Percentiles rank a stretch among this genome's conserved stretches.
These are phyloP conservation scores for Tremellales sp. DNA, from an alignment of 1,284 basidiomycete genomes.

Conservation along the genomic window DNA sequence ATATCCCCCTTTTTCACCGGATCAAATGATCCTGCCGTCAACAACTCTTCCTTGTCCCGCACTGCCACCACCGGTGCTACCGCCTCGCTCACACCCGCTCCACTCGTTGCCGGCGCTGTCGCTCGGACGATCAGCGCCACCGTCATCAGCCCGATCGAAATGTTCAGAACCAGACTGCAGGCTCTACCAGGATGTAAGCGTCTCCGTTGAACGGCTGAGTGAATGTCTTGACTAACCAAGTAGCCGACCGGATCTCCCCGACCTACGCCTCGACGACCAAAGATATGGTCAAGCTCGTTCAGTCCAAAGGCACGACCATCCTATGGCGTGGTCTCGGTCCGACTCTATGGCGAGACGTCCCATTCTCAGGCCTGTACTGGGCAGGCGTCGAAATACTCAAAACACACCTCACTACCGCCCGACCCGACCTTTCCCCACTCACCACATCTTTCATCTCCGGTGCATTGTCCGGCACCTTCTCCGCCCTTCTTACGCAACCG, in stretches of 20 bases:
- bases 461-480: slow-evolving; percentile 52
- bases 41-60: slow-evolving; percentile 24
- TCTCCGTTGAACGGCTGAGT: neutral
- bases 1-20: slow-evolving; percentile 36
- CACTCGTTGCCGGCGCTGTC: slow-evolving; percentile 75
- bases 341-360: slow-evolving; percentile 94
- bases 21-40: slow-evolving; percentile 17
- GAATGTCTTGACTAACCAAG: neutral
- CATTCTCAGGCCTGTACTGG: slow-evolving; percentile 72
- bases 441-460: slow-evolving; percentile 44
- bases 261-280: slow-evolving; percentile 53
- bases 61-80: slow-evolving; percentile 4
- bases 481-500: slow-evolving; percentile 86
- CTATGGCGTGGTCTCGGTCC: slow-evolving; percentile 88
- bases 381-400: slow-evolving; percentile 47
- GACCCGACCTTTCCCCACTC: slow-evolving; percentile 33
- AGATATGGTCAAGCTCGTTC: slow-evolving; percentile 53
- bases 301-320: slow-evolving; percentile 61
- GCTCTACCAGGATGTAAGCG: slow-evolving; percentile 58
- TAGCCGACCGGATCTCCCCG: slow-evolving; percentile 58
- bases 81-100: slow-evolving; percentile 57
- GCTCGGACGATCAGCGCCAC: slow-evolving; percentile 78
- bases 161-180: slow-evolving; percentile 89
- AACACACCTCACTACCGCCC: slow-evolving; percentile 31
- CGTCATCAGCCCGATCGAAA: slow-evolving; percentile 82